Conservation (phyloP, 306 rosid genomes). For the Gillenia trifoliata region DNA sequence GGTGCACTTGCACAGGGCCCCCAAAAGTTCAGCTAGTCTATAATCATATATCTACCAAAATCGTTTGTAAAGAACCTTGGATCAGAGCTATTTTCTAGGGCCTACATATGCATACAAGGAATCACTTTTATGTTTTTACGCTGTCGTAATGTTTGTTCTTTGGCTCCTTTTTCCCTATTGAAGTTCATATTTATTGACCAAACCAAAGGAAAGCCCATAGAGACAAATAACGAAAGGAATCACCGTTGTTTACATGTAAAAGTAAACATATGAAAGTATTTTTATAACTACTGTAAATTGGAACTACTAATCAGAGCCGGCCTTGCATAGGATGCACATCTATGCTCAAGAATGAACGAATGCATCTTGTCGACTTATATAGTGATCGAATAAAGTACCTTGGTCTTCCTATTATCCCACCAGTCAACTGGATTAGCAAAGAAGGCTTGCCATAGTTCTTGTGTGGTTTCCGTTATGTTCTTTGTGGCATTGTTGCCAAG, state of each 20-base stretch:
- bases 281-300: neutral
- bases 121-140: neutral
- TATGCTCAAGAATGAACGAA: neutral
- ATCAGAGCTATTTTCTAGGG: neutral
- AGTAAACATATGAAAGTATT: neutral
- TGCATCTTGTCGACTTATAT: neutral
- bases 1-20: neutral
- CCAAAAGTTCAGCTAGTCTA: neutral
- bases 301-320: neutral
- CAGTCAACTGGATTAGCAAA: slow-evolving; percentile 55
- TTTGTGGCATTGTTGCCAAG: slow-evolving; percentile 28
- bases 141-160: neutral
- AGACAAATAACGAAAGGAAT: too few species aligned
- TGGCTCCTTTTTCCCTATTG: neutral
- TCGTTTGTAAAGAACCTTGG: neutral
- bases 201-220: neutral
- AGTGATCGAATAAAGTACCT: slow-evolving; percentile 24
- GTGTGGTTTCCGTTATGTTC: slow-evolving; percentile 41
- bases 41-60: neutral
- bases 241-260: neutral
- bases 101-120: neutral
- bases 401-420: slow-evolving; percentile 65
- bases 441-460: slow-evolving; percentile 75
- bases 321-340: neutral
- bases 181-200: neutral